Base-by-base conservation (phyloP, 805 yeast species). In the Alloascoidea africana region DNA sequence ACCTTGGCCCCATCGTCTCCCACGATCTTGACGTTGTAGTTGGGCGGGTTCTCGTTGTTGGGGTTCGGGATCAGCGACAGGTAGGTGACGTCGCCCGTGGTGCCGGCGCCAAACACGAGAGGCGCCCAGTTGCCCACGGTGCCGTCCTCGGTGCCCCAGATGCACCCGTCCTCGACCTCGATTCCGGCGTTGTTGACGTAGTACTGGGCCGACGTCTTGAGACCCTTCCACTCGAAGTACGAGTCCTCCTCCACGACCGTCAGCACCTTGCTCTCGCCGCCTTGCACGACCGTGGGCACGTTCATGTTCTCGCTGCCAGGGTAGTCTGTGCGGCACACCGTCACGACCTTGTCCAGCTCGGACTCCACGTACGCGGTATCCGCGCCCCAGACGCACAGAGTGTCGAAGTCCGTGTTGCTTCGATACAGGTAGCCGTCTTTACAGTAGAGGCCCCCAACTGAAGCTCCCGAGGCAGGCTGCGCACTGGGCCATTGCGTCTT, bases 231-330 rank as follows among this genome's bases (percentile, higher is more conserved):
- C 34, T 54, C 54, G 66, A 67, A 82, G 65, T 81, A 82, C 41
- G 64, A 47, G 44, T 63, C 75, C 48, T 70, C 68, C 53, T 78
- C 66, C 42, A 81, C 89, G 46, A 74, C 83, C 36, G 86, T 65
- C 46, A 79, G 59, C 42, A 76, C 76, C 47, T 67, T 56, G 16
- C 66, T 45, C 17, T 62, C 46, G 47, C 84, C 86, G 41, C 73
- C 74, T 14, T 53, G 56, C 34, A 80, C 73, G 44, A 68, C 62
- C 40, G 91, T 81, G 58, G 94, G 93, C 40, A 82, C 68, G 47
- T 74, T 83, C 94, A 82, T 82, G 67, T 79, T 79, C 63, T 82
- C 94, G 41, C 89, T 72, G 63, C 94, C 94, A 55, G 94, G 94
- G 66, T 82, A 82, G 54, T 82, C 94, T 41, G 94, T 82, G 70